Evolutionary conservation across 305 asterid genomes (phyloP), one percentile per base, ranked within the genome.

Genomic region (Solanum aculeatissimum): DNA sequence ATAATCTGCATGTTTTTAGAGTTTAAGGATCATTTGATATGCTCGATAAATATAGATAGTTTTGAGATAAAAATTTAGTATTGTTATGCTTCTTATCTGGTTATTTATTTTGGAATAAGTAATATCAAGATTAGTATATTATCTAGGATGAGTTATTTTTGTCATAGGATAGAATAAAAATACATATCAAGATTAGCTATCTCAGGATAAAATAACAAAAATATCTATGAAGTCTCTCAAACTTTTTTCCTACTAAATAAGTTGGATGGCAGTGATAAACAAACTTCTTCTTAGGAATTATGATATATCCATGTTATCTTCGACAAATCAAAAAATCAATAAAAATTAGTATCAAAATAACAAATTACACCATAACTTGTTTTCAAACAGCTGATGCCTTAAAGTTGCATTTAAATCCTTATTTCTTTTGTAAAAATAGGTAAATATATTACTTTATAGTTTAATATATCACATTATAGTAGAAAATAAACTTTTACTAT

Each of bases 301-400:
- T 55, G n/a, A 7, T 54, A 55, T 55, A 55, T 55, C 12, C 25
- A 55, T 55, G 5, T 58, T 58, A 21, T 21, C 5, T 58, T 58
- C 7, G 4, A 57, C 27, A n/a, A 57, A 57, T 0, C 6, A 58
- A 57, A 57, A 0, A 3, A 1, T 21, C 11, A 57, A 21, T 4
- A 57, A n/a, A 57, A 12, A n/a, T 9, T 4, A 1, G 1, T 58
- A n/a, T 21, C 0, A 1, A 58, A 58, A 58, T 58, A 40, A 40
- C 45, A 0, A 0, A 6, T 40, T 8, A 8, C 9, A 8, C 1
- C 10, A 40, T 40, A 7, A 8, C 45, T 40, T 40, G 9, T 7
- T 6, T 40, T 40, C 40, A 3, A 58, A 4, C 0, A 1, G 10
- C 9, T 2, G 21, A 21, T 7, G 3, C 15, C 29, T 0, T 3